Base-by-base conservation (phyloP, 208 protist species). In the Wallacemonas sp. region DNA sequence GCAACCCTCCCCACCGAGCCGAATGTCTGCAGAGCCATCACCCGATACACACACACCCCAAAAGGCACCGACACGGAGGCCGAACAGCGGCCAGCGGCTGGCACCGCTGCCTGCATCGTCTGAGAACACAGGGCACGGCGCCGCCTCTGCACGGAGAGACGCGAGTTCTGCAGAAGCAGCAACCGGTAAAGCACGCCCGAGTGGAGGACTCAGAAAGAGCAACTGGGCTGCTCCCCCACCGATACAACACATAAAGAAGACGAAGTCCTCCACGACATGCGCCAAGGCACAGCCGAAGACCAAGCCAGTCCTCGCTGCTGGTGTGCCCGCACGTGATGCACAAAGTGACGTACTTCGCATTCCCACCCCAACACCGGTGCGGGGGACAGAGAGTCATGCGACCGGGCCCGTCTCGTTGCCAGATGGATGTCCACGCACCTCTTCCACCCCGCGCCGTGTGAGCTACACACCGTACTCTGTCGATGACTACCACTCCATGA, bases 401-500 rank as follows among this genome's bases (percentile, higher is more conserved):
- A n/a, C n/a, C n/a, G n/a, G n/a, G n/a, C n/a, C n/a, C n/a, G n/a
- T n/a, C n/a, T n/a, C n/a, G n/a, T n/a, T n/a, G n/a, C n/a, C n/a
- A n/a, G n/a, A n/a, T n/a, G n/a, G n/a, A n/a, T n/a, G n/a, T n/a
- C n/a, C n/a, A n/a, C n/a, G n/a, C n/a, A n/a, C n/a, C n/a, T n/a
- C n/a, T n/a, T n/a, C 31, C 6, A 33, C 45, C 2, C 4, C 26
- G 22, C 42, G 33, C 11, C 53, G 70, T 30, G 41, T 72, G 1
- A 53, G 51, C 42, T 93, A 91, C 74, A 90, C 62, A 30, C 80
- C 87, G 0, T 82, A 90, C 74, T 79, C 75, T 2, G 61, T 94
- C 6, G 62, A 84, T 24, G 80, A 90, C 34, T 96, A 94, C 76
- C 79, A 80, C 54, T n/a, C 47, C 0, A 59, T 96, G 54, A 88